Percentiles rank a stretch among this genome's conserved stretches.
These are phyloP conservation scores for Suhomyces taliae DNA, from an alignment of 1,139 yeast genomes.

Conservation along the genomic window DNA sequence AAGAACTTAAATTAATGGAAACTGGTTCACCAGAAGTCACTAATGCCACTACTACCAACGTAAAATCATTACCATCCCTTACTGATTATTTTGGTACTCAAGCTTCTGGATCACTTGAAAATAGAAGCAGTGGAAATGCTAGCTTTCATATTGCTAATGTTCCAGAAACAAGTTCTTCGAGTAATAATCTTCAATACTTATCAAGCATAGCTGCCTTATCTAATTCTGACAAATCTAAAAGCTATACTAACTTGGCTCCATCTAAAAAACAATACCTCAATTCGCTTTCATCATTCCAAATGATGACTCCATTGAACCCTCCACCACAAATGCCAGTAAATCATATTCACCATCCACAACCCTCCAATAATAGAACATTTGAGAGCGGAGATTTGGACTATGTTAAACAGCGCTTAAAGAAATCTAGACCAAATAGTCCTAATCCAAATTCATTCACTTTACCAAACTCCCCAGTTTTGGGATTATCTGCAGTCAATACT, in stretches of 20 bases:
- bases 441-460: slow-evolving; percentile 43
- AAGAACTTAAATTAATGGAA: slow-evolving; percentile 62
- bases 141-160: slow-evolving; percentile 8
- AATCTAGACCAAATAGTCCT: slow-evolving; percentile 73
- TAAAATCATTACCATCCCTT: slow-evolving; percentile 64
- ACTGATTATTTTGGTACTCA: slow-evolving; percentile 51
- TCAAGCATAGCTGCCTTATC: slow-evolving; percentile 18
- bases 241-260: slow-evolving; percentile 16
- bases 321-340: slow-evolving; percentile 14
- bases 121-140: slow-evolving; percentile 5
- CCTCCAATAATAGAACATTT: slow-evolving; percentile 20
- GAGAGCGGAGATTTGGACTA: slow-evolving; percentile 48
- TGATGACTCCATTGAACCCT: slow-evolving; percentile 54
- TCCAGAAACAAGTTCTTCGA: slow-evolving; percentile 15
- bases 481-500: slow-evolving; percentile 42
- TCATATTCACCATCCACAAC: slow-evolving; percentile 10
- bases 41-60: slow-evolving; percentile 32
- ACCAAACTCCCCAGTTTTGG: slow-evolving; percentile 61
- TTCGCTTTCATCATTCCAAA: slow-evolving; percentile 49
- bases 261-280: slow-evolving; percentile 23
- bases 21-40: slow-evolving; percentile 14
- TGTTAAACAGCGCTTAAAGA: slow-evolving; percentile 55
- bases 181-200: slow-evolving; percentile 26
- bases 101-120: slow-evolving; percentile 3
- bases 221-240: slow-evolving; percentile 14